A percentile compares a stretch with the other conserved stretches of the same genome.
Conservation (phyloP, 148 eudicot species). For the Dysphania ambrosioides region DNA sequence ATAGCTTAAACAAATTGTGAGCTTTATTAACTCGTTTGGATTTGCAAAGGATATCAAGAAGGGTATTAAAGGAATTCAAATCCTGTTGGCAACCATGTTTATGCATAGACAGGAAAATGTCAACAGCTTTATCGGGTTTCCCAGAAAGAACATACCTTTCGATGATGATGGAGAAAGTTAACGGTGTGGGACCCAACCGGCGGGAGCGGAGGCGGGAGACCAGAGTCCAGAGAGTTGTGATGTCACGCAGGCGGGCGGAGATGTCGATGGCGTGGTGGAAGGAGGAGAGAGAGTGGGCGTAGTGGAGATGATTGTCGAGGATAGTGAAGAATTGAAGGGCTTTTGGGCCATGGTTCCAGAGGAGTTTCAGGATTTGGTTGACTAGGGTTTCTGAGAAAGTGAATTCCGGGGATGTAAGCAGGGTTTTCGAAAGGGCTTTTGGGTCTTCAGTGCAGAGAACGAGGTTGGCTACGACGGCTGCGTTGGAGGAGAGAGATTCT, state of each 20-base stretch:
- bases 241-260: constrained; percentile 66
- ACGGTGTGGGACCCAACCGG: constrained; percentile 60
- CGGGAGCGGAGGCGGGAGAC: constrained; percentile 47
- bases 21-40: constrained; percentile 75
- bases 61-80: constrained; percentile 56
- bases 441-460: constrained; percentile 42
- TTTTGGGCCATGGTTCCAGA: constrained; percentile 93
- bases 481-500: constrained; percentile 11
- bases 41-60: constrained; percentile 78
- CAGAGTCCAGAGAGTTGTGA: constrained; percentile 46
- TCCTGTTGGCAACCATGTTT: constrained; percentile 52
- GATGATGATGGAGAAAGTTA: constrained; percentile 62
- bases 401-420: constrained; percentile 23
- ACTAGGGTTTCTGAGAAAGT: constrained; percentile 52
- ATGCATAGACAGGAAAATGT: constrained; percentile 73
- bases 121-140: constrained; percentile 69
- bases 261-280: constrained; percentile 73
- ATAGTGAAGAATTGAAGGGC: constrained; percentile 69
- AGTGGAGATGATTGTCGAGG: constrained; percentile 52
- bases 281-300: constrained; percentile 53
- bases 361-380: constrained; percentile 54
- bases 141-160: constrained; percentile 75
- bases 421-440: constrained; percentile 39
- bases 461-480: constrained; percentile 39
- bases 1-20: constrained; percentile 43